Evolutionary conservation across 1,139 yeast genomes (phyloP).

Genomic region (Hyphopichia wangnamkhiaoensis): DNA sequence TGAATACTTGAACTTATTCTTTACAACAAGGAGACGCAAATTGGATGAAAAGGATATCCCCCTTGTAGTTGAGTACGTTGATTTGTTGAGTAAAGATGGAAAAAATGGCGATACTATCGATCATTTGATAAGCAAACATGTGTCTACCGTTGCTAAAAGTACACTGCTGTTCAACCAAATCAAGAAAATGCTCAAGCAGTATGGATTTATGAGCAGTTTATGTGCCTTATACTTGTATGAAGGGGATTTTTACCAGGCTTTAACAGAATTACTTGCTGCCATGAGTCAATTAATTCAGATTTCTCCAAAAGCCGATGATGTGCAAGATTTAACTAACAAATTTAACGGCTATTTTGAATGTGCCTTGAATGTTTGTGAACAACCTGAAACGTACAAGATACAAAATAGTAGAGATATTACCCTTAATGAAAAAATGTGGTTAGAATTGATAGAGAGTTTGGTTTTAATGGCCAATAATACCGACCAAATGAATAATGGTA

Average conservation of each 20-base stretch:
- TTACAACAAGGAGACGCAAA: constrained; percentile 7
- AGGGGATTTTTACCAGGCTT: constrained; percentile 25
- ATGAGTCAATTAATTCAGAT: constrained; percentile 17
- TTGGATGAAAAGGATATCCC: constrained; percentile 3
- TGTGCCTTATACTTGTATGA: constrained; percentile 25
- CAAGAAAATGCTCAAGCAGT: constrained; percentile 20
- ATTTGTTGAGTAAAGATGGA: constrained; percentile 27
- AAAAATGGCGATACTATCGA: constrained; percentile 14
- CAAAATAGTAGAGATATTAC: constrained; percentile 17
- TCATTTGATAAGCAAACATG: constrained; percentile 16
- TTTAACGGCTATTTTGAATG: constrained; percentile 33
- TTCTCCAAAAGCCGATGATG: no score
- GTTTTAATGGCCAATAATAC: constrained; percentile 27
- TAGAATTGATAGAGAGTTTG: constrained; percentile 30
- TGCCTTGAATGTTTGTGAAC: constrained; percentile 38
- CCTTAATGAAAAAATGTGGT: constrained; percentile 41
- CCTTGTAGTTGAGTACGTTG: constrained; percentile 31
- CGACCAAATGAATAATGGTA: constrained; percentile 7
- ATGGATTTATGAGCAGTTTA: constrained; percentile 33
- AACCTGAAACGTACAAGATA: constrained; percentile 15
- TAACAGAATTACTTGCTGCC: constrained; percentile 24
- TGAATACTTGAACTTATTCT: constrained; percentile 28
- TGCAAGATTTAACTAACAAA: constrained; percentile 8
- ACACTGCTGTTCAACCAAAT: constrained; percentile 17
- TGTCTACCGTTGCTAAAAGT: constrained; percentile 14